Conservation (phyloP, 441 rosid genomes). For the Theobroma grandiflorum region DNA sequence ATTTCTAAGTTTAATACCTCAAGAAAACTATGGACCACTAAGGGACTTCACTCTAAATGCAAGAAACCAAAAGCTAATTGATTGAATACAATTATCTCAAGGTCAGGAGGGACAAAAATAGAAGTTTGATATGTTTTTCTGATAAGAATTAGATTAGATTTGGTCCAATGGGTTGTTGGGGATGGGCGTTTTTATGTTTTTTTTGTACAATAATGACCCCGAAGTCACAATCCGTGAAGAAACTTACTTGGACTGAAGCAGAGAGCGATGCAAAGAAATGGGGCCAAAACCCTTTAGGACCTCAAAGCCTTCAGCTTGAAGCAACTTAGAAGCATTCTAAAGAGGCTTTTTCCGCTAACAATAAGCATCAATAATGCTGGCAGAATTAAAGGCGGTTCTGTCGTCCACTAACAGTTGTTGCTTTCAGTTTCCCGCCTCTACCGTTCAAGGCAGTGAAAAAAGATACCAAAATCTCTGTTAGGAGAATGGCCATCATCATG, state of each 20-base stretch:
- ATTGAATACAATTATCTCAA: neutral
- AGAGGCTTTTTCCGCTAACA: conserved; percentile 21
- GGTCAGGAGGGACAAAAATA: too few species aligned
- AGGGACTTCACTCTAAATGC: neutral
- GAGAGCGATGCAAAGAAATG: neutral
- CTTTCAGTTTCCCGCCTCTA: conserved; percentile 15
- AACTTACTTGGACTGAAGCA: neutral
- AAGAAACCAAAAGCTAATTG: neutral
- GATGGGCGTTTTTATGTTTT: neutral
- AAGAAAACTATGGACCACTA: neutral
- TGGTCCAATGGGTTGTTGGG: neutral
- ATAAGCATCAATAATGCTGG: conserved; percentile 22
- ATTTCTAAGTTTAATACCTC: neutral
- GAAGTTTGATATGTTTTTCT: too few species aligned
- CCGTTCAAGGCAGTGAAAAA: neutral
- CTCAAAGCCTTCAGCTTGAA: conserved; percentile 32
- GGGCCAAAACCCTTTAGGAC: neutral
- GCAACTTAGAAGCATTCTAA: conserved; percentile 27
- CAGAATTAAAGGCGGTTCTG: conserved; percentile 38
- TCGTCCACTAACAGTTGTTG: conserved; percentile 46
- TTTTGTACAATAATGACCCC: neutral
- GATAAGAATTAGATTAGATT: neutral
- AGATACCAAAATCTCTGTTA: neutral
- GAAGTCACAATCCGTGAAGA: neutral
- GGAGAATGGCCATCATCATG: neutral